phyloP scores from a whole-genome alignment of 495 filamentous ascomycete species.

The Pyrenopolyporus hunteri region DNA sequence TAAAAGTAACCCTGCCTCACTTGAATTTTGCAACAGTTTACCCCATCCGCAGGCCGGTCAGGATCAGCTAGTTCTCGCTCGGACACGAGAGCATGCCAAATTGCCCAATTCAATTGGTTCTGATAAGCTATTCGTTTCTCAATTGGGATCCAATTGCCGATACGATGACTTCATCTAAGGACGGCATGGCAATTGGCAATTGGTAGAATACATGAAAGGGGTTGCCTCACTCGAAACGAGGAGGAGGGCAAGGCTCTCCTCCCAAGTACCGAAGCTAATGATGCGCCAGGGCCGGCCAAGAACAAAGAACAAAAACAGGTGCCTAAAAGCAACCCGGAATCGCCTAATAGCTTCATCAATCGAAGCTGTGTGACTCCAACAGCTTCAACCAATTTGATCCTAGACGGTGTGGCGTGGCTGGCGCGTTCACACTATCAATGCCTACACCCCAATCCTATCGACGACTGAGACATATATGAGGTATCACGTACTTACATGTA shows the following conservation, averaged over 20 bases:
- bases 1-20: not conserved
- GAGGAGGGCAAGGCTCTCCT: slow-evolving; percentile 4
- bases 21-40: not conserved
- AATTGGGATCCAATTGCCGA: slow-evolving; percentile 35
- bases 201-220: not conserved
- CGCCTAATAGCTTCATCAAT: slow-evolving; percentile 26
- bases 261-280: slow-evolving; percentile 21
- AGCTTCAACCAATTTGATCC: not conserved
- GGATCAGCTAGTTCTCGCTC: not conserved
- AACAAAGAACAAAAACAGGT: slow-evolving; percentile 12
- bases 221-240: slow-evolving; percentile 24
- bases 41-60: not conserved
- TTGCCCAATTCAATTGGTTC: slow-evolving; percentile 22
- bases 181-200: slow-evolving; percentile 7
- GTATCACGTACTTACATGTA: too few relatives aligned
- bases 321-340: slow-evolving; percentile 36
- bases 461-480: too few relatives aligned
- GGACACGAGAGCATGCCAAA: not conserved
- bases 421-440: not conserved
- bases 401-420: not conserved
- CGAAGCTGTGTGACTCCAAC: slow-evolving; percentile 5
- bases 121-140: slow-evolving; percentile 4
- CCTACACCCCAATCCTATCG: too few relatives aligned
- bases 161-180: slow-evolving; percentile 16
- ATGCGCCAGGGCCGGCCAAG: slow-evolving; percentile 8